Base-by-base conservation (phyloP, 495 filamentous ascomycete species). In the Podospora sp. region DNA sequence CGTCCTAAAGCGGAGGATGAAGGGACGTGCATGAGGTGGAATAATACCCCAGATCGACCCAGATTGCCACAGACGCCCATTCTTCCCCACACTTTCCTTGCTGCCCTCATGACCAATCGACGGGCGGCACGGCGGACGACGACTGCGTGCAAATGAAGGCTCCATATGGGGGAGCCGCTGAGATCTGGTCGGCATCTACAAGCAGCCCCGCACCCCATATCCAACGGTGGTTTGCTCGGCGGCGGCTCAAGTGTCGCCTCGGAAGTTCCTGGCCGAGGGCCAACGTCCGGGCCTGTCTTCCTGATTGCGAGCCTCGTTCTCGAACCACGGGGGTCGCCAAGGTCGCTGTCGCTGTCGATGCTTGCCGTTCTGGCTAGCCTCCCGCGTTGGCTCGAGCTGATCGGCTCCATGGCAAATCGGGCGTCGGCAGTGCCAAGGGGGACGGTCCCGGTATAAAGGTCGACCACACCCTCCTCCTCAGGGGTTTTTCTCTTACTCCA, bases 251-350 rank as follows among this genome's bases (percentile, higher is more conserved):
- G 70, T 52, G 56, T 68, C 51, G 74, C 70, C 72, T 78, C 81
- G 81, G 80, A 83, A 72, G 68, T 70, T 76, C 70, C 68, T 71
- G 78, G 75, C 80, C 81, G 81, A 81, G 76, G 56, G 51, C 36
- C 11, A 24, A 22, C 22, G 16, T n/a, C 62, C 79, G 81, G 80
- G 72, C 81, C 81, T 82, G 70, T 70, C 68, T 83, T 83, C 80
- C 80, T 79, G 76, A 82, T 82, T 81, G 75, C 79, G 35, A 69
- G 66, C 60, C 52, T 67, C 57, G n/a, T 51, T 55, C 46, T 65
- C 60, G 36, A 60, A 20, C 22, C 33, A 26, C 29, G 63, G 40
- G 33, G 21, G 50, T 25, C 53, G 14, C 36, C 61, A 62, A 22
- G 60, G 18, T 26, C 22, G 60, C 33, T 40, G 26, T 16, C 60